Conservation (phyloP, 225 moss, liverwort and hornwort species). For the Sphagnum tenellum region DNA sequence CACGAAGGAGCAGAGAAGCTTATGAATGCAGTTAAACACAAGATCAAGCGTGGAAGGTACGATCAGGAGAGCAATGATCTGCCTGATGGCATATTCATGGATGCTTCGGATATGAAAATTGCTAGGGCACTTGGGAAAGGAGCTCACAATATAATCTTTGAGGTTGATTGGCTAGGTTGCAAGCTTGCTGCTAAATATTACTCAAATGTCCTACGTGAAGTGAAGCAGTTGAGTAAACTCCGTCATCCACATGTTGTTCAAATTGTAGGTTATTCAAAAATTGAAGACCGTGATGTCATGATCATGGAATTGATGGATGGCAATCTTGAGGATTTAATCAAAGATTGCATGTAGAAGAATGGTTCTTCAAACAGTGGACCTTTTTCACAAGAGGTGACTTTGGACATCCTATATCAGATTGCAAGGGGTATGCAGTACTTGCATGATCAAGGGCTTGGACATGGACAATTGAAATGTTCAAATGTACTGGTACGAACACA, state of each 20-base stretch:
- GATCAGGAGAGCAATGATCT: neutral
- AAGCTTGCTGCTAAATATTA: constrained; percentile 21
- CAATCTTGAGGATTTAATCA: constrained; percentile 28
- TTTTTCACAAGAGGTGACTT: constrained; percentile 16
- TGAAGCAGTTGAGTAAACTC: constrained; percentile 8
- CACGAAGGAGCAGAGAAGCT: no score
- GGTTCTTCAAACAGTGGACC: constrained; percentile 8
- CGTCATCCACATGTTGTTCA: constrained; percentile 34
- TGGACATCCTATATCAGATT: constrained; percentile 34
- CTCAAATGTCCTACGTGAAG: no score
- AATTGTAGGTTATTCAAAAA: constrained; percentile 16
- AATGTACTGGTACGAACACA: constrained; percentile 24
- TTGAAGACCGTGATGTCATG: constrained; percentile 9
- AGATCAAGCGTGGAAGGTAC: no score
- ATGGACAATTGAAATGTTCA: constrained; percentile 35
- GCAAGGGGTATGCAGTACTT: constrained; percentile 33
- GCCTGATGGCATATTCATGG: constrained; percentile 14
- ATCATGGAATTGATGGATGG: constrained; percentile 31
- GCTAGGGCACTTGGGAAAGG: constrained; percentile 5
- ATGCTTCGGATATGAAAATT: neutral
- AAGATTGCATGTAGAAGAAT: constrained; percentile 10
- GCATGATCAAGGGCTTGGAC: constrained; percentile 15
- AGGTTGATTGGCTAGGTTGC: constrained; percentile 16
- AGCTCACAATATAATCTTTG: no score
- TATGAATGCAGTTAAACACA: no score